Percentiles rank a stretch among this genome's conserved stretches.
phyloP scores from a whole-genome alignment of 345 rosid genomes.

The Gossypium longicalyx region DNA sequence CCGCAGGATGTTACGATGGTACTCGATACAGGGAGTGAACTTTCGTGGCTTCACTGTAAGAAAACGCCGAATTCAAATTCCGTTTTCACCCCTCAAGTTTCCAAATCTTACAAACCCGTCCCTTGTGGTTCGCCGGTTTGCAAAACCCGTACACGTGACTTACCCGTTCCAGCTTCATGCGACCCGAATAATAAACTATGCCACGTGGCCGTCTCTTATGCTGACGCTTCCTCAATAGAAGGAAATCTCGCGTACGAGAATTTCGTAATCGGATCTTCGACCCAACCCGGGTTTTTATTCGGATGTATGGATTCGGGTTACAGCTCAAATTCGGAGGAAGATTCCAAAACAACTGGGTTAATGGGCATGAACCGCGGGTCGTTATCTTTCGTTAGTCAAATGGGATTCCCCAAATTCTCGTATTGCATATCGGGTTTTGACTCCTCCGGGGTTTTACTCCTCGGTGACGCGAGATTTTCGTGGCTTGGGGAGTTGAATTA shows the following conservation, averaged over 20 bases:
- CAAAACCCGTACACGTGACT: constrained; percentile 45
- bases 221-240: constrained; percentile 53
- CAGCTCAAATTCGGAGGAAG: constrained; percentile 57
- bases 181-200: constrained; percentile 38
- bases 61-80: constrained; percentile 26
- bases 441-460: constrained; percentile 60
- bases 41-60: constrained; percentile 68
- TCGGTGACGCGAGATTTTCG: constrained; percentile 47
- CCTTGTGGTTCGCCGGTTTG: constrained; percentile 49
- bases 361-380: constrained; percentile 88
- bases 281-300: constrained; percentile 41
- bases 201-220: constrained; percentile 52
- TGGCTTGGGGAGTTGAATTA: constrained; percentile 45
- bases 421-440: constrained; percentile 71
- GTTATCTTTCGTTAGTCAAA: constrained; percentile 61
- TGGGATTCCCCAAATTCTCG: constrained; percentile 64
- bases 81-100: constrained; percentile 36
- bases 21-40: constrained; percentile 77
- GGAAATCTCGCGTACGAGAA: constrained; percentile 55
- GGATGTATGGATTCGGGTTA: constrained; percentile 75
- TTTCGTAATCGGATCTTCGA: constrained; percentile 41
- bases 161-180: constrained; percentile 43
- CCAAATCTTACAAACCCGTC: constrained; percentile 41
- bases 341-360: constrained; percentile 58
- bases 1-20: constrained; percentile 63